A percentile compares a stretch with the other conserved stretches of the same genome.
Conservation (phyloP, 2,329 filamentous ascomycete species). For the Fusarium tricinctum region DNA sequence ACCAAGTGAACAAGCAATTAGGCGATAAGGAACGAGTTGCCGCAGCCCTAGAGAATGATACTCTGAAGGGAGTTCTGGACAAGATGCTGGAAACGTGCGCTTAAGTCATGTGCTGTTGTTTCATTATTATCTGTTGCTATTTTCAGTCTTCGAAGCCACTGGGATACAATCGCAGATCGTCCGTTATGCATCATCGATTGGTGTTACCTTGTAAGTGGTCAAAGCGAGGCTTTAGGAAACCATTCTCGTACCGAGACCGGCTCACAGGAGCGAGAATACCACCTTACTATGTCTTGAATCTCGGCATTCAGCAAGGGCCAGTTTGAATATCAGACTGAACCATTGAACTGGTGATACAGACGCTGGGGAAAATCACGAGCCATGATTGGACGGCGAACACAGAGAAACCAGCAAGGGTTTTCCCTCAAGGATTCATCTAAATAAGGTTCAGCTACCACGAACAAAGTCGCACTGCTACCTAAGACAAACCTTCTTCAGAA, state of each 20-base stretch:
- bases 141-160: slow-evolving; percentile 8
- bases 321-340: slow-evolving; percentile 27
- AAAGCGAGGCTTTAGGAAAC: slow-evolving; percentile 9
- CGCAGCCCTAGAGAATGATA: slow-evolving; percentile 93
- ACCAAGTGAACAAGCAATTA: slow-evolving; percentile 97
- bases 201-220: slow-evolving; percentile 1
- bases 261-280: slow-evolving; percentile 26
- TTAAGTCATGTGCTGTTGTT: slow-evolving; percentile 51
- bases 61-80: slow-evolving; percentile 85
- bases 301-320: slow-evolving; percentile 29
- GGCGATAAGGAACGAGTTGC: slow-evolving; percentile 97
- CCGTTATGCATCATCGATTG: not conserved
- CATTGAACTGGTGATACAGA: slow-evolving; percentile 26
- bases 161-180: slow-evolving; percentile 19
- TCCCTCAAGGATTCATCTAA: slow-evolving; percentile 36
- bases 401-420: slow-evolving; percentile 24
- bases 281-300: slow-evolving; percentile 33
- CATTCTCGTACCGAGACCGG: slow-evolving; percentile 22
- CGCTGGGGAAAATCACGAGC: slow-evolving; percentile 14
- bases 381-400: slow-evolving; percentile 41
- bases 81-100: slow-evolving; percentile 94
- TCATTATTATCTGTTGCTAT: slow-evolving; percentile 1
- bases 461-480: slow-evolving; percentile 30
- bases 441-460: slow-evolving; percentile 43
- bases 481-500: slow-evolving; percentile 15